These are phyloP conservation scores for Centrapalus pauciflorus DNA, from an alignment of 129 eudicot species.

Conservation along the genomic window DNA sequence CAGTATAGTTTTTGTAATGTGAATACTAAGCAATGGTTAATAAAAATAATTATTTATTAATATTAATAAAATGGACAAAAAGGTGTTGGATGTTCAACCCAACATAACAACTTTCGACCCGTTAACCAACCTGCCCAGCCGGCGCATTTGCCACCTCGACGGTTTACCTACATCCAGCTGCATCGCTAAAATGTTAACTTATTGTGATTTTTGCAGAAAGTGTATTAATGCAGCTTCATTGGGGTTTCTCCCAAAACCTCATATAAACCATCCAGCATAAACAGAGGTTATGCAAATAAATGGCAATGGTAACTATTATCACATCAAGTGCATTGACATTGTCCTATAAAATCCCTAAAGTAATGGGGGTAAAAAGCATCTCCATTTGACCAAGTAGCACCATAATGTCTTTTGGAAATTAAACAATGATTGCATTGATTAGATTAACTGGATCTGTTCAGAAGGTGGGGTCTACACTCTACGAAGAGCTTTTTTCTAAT, in stretches of 20 bases:
- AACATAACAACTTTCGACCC: not conserved
- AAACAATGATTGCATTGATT: not conserved
- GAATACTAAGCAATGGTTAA: no score
- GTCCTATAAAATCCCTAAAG: not conserved
- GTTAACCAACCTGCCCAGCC: not conserved
- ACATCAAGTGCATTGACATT: not conserved
- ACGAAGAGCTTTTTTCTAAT: not conserved
- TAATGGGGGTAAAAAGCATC: not conserved
- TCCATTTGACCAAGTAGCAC: not conserved
- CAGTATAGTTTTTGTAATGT: no score
- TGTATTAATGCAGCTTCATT: no score
- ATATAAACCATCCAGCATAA: conserved; percentile 1
- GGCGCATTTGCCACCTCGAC: not conserved
- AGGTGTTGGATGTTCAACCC: not conserved
- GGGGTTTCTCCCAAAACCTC: not conserved
- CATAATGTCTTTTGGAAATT: not conserved
- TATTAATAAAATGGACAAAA: not conserved
- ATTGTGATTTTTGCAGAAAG: not conserved
- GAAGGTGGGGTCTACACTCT: not conserved
- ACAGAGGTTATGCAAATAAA: not conserved
- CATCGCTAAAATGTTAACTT: no score
- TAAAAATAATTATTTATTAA: no score
- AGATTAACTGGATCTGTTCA: not conserved
- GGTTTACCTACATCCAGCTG: no score
- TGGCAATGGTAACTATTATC: not conserved